Evolutionary conservation across 495 filamentous ascomycete species (phyloP).

Genomic region (Cercophora scortea): DNA sequence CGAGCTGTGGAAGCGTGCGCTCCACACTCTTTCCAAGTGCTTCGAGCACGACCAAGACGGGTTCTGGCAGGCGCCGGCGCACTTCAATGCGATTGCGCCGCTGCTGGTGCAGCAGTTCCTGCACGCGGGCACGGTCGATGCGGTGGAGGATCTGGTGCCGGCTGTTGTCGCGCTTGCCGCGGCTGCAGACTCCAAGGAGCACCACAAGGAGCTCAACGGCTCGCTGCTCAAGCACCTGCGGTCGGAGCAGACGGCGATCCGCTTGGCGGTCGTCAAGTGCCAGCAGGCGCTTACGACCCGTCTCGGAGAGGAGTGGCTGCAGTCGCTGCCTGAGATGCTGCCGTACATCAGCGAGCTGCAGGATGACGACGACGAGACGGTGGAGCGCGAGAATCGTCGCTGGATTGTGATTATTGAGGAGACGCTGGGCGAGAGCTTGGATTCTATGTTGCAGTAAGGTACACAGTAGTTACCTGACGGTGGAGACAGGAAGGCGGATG

Average conservation of each 20-base stretch:
- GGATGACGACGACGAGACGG: constrained; percentile 89
- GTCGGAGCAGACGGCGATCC: constrained; percentile 54
- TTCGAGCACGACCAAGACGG: constrained; percentile 74
- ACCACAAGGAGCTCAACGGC: constrained; percentile 79
- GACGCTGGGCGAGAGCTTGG: constrained; percentile 77
- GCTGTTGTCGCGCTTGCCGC: constrained; percentile 73
- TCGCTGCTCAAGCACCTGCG: constrained; percentile 67
- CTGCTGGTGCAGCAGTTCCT: constrained; percentile 63
- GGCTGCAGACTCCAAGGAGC: constrained; percentile 69
- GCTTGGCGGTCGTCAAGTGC: constrained; percentile 71
- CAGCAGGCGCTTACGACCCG: constrained; percentile 68
- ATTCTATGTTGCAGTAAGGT: constrained; percentile 83
- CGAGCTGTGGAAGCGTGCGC: constrained; percentile 52
- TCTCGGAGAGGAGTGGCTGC: constrained; percentile 87
- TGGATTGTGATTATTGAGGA: constrained; percentile 86
- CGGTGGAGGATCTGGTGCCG: constrained; percentile 34
- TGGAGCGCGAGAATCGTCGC: constrained; percentile 77
- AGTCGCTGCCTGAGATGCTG: constrained; percentile 84
- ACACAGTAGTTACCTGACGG: background rate
- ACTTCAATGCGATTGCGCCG: constrained; percentile 63
- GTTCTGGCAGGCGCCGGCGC: constrained; percentile 86
- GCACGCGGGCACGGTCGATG: constrained; percentile 38
- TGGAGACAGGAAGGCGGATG: background rate
- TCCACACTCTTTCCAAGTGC: constrained; percentile 60
- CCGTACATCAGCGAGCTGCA: constrained; percentile 88